phyloP scores from a whole-genome alignment of 108 stramenopile genomes.

The Nitzschia sp. region DNA sequence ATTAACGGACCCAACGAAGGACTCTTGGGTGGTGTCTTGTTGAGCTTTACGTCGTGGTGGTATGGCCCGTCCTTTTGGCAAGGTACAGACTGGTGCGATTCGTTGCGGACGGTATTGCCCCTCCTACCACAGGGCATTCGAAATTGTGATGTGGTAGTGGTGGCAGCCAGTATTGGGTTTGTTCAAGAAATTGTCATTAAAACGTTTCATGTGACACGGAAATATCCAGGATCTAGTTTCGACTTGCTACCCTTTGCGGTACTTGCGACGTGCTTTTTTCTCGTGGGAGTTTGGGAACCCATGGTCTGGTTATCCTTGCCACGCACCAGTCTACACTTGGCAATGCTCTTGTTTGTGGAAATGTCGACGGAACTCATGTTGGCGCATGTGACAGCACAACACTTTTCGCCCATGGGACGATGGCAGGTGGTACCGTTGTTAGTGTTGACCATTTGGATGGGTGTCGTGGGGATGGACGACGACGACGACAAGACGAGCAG shows the following conservation, averaged over 20 bases:
- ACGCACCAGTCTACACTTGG: slow-evolving; percentile 65
- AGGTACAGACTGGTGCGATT: slow-evolving; percentile 38
- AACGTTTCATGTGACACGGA: slow-evolving; percentile 36
- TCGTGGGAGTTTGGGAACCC: slow-evolving; percentile 44
- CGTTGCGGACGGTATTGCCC: slow-evolving; percentile 24
- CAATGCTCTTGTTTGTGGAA: slow-evolving; percentile 74
- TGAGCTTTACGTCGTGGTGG: slow-evolving; percentile 60
- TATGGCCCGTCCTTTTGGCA: slow-evolving; percentile 72
- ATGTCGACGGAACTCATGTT: slow-evolving; percentile 84
- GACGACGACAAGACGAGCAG: background rate
- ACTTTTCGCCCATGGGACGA: slow-evolving; percentile 36
- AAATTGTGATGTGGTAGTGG: slow-evolving; percentile 63
- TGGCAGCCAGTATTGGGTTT: slow-evolving; percentile 35
- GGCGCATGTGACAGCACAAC: slow-evolving; percentile 72
- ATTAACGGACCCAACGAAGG: slow-evolving; percentile 90
- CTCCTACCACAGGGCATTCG: slow-evolving; percentile 31
- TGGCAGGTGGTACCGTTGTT: slow-evolving; percentile 64
- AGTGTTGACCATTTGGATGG: slow-evolving; percentile 40
- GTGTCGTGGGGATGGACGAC: slow-evolving; percentile 8
- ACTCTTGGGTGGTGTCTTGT: slow-evolving; percentile 56
- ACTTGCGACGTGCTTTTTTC: slow-evolving; percentile 37
- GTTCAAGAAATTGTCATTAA: slow-evolving; percentile 66
- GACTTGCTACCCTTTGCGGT: slow-evolving; percentile 51
- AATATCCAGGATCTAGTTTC: slow-evolving; percentile 36
- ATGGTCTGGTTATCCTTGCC: slow-evolving; percentile 50